Base-by-base conservation (phyloP, 192 early-diverging fungal species). In the Umbelopsis isabellina region DNA sequence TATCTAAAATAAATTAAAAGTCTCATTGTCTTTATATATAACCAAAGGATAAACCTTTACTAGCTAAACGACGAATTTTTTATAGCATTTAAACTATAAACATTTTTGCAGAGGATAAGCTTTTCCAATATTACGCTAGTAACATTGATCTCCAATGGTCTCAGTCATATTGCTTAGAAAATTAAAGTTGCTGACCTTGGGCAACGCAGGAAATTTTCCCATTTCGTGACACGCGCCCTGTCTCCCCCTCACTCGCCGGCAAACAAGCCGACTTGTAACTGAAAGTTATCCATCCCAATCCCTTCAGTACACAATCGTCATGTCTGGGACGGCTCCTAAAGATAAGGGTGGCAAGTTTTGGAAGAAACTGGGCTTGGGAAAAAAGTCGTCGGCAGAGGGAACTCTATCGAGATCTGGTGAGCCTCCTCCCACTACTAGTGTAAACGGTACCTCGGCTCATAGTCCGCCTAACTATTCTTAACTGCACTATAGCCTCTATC, bases 311-410 rank as follows among this genome's bases (percentile, higher is more conserved):
- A 9, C 55, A 16, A 22, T 33, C 18, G 33, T 49, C 25, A 75
- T 75, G 73, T 75, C 73, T 35, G 25, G 13, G 7, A 67, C 69
- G 46, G 49, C 30, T 41, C 46, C 65, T 3, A 72, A 72, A 58
- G 71, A 72, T 13, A 75, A 75, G 49, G 47, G 69, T 25, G 51
- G 65, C 49, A 74, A 68, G 25, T 75, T 75, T 67, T 75, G 74
- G 74, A 71, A 67, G 41, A 75, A 71, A 46, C 46, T 75, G 12
- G 68, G 73, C n/a, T 27, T 75, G 45, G 68, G 68, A 30, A 75
- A 72, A 45, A 75, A 71, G 20, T 61, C 55, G 25, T 61, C 55
- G 11, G 55, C 27, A 1, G 55, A 61, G 9, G 11, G 55, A 12
- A 61, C 55, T 35, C 55, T 30, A 35, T 61, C 55, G 8, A 25